A percentile compares a stretch with the other conserved stretches of the same genome.
These are phyloP conservation scores for Castanea sativa DNA, from an alignment of 306 rosid genomes.

Conservation along the genomic window DNA sequence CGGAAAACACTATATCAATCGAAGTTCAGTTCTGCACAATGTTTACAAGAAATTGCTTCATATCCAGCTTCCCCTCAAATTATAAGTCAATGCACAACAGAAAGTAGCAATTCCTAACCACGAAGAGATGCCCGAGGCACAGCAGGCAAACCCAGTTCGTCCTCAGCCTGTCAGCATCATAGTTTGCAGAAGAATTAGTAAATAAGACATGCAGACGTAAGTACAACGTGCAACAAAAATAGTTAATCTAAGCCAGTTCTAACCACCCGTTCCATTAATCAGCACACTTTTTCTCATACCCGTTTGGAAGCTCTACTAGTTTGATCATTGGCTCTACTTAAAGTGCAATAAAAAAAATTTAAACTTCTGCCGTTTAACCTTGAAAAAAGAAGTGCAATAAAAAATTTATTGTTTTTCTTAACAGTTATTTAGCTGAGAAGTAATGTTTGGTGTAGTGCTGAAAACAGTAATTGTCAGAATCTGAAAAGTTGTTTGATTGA, in stretches of 20 bases:
- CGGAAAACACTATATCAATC: constrained; percentile 23
- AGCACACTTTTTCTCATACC: too few species aligned
- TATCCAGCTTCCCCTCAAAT: constrained; percentile 17
- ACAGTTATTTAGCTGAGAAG: too few species aligned
- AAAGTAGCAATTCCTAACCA: constrained; percentile 34
- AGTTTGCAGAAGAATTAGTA: constrained; percentile 21
- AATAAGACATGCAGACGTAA: not conserved
- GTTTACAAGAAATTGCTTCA: constrained; percentile 40
- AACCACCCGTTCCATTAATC: not conserved
- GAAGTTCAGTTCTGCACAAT: constrained; percentile 51
- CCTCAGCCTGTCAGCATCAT: constrained; percentile 59
- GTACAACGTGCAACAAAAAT: not conserved
- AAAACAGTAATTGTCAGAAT: too few species aligned
- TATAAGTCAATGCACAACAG: not conserved
- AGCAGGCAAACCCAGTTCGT: constrained; percentile 89
- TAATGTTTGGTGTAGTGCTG: too few species aligned
- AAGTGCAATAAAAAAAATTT: too few species aligned
- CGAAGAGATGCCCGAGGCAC: constrained; percentile 86
- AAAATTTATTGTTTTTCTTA: too few species aligned
- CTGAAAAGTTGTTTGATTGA: too few species aligned
- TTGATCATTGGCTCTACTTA: too few species aligned
- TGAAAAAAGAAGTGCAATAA: too few species aligned
- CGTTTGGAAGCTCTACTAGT: too few species aligned
- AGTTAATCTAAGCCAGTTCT: not conserved
- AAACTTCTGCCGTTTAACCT: too few species aligned